Conservation (phyloP, 1,284 basidiomycete species). For the Waitea zeae region DNA sequence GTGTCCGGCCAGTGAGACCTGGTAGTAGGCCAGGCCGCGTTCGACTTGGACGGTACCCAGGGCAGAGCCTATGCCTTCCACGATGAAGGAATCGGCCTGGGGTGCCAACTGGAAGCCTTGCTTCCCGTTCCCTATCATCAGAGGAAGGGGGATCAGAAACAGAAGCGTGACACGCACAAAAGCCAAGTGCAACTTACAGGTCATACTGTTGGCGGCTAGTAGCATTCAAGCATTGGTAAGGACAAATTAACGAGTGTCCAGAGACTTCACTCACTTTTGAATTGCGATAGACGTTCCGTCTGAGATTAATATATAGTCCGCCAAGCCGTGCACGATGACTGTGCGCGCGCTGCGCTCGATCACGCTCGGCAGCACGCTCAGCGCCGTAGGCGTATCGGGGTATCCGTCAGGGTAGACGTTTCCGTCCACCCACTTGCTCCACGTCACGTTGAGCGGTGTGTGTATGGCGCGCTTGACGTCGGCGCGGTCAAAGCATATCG, state of each 20-base stretch:
- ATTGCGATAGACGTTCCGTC: conserved; percentile 26
- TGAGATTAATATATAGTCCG: conserved; percentile 53
- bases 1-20: conserved; percentile 50
- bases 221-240: no score
- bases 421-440: conserved; percentile 41
- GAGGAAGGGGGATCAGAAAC: no score
- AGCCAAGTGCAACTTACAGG: no score
- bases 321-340: conserved; percentile 56
- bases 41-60: conserved; percentile 47
- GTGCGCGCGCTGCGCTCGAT: conserved; percentile 58
- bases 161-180: no score
- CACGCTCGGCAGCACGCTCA: conserved; percentile 50
- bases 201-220: no score
- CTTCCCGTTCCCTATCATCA: conserved; percentile 33
- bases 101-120: conserved; percentile 64
- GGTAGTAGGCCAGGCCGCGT: conserved; percentile 46
- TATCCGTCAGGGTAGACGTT: conserved; percentile 25
- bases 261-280: conserved; percentile 11
- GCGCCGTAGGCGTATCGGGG: conserved; percentile 36
- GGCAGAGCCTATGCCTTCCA: conserved; percentile 48
- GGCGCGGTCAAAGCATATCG: conserved; percentile 45
- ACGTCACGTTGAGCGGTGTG: conserved; percentile 40
- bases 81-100: conserved; percentile 42
- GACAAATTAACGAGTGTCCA: conserved; percentile 1
- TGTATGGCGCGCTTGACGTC: conserved; percentile 65